Evolutionary conservation across 2,329 filamentous ascomycete species (phyloP), one percentile per base, ranked within the genome.

Genomic region (Tolypocladium sp.): DNA sequence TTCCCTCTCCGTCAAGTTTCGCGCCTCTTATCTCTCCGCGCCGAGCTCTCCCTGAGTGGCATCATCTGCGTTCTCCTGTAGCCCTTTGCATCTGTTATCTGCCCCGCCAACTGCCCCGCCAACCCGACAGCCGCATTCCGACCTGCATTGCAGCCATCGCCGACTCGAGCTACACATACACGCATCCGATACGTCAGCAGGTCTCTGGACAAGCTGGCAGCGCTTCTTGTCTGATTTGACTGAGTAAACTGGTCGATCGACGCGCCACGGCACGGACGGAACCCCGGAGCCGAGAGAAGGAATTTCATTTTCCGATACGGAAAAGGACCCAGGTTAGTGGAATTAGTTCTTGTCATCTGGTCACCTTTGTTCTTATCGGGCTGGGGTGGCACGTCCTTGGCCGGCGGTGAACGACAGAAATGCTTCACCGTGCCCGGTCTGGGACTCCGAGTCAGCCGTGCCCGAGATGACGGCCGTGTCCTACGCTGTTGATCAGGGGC

Each of bases 91-190:
- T n/a, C 52, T n/a, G 35, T 40, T 40, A 55, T 38, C 53, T 56
- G 41, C 51, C 55, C 51, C 46, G n/a, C 46, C 51, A 55, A 40
- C 30, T 20, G 37, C 54, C 54, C 55, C 44, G 54, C 55, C 38
- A 56, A 59, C 53, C 41, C 49, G 42, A n/a, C 49, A 38, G 55
- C 57, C 55, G 55, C 59, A 59, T 58, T 57, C 52, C 59, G 57
- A 51, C 44, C 30, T 56, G 46, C 57, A 60, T 63, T 57, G 51
- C 53, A 57, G 44, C 30, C 17, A 42, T 57, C 49, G 22, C 38
- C 42, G 8, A 40, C 40, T 41, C n/a, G 42, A 35, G 37, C 55
- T 35, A 17, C 41, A 37, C n/a, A 37, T 15, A 17, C 20, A 20
- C 20, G 9, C 37, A 42, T 41, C 13, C 37, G 40, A 40, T 55